Percentiles rank a stretch among this genome's conserved stretches.
Conservation (phyloP, 345 rosid species). For the Turritis glabra region DNA sequence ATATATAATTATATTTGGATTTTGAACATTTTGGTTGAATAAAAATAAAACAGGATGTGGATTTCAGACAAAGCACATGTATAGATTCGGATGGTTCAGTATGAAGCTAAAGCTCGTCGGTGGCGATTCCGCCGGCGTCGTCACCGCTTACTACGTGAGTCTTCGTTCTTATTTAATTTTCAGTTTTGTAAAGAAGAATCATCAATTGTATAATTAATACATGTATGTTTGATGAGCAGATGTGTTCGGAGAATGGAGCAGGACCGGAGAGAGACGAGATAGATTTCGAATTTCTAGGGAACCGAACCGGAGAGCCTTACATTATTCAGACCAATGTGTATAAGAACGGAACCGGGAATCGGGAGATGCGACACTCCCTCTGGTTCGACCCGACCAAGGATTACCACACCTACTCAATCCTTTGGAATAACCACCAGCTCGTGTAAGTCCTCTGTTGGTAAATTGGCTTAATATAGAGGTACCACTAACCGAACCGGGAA, state of each 20-base stretch:
- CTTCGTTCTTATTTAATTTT: background rate
- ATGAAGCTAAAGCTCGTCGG: constrained; percentile 95
- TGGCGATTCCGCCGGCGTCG: constrained; percentile 97
- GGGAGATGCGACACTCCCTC: constrained; percentile 93
- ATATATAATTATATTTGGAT: too few relatives aligned
- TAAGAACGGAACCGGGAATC: constrained; percentile 82
- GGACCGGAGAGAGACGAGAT: constrained; percentile 95
- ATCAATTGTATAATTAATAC: background rate
- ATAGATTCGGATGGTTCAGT: constrained; percentile 97
- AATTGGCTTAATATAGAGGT: background rate
- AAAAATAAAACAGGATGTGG: constrained; percentile 71
- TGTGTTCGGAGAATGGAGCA: constrained; percentile 92
- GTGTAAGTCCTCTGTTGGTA: constrained; percentile 47
- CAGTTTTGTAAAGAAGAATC: background rate
- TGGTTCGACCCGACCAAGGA: constrained; percentile 98
- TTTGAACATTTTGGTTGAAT: background rate
- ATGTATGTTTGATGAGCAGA: constrained; percentile 45
- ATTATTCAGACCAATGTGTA: constrained; percentile 86
- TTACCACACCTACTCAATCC: constrained; percentile 71
- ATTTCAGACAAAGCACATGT: constrained; percentile 86
- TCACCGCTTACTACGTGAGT: constrained; percentile 90
- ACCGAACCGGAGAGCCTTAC: constrained; percentile 85
- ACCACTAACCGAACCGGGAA: background rate
- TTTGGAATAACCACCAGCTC: constrained; percentile 79
- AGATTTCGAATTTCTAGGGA: constrained; percentile 95